phyloP scores from a whole-genome alignment of 192 early-diverging fungal genomes.

The Geosiphon pyriformis region DNA sequence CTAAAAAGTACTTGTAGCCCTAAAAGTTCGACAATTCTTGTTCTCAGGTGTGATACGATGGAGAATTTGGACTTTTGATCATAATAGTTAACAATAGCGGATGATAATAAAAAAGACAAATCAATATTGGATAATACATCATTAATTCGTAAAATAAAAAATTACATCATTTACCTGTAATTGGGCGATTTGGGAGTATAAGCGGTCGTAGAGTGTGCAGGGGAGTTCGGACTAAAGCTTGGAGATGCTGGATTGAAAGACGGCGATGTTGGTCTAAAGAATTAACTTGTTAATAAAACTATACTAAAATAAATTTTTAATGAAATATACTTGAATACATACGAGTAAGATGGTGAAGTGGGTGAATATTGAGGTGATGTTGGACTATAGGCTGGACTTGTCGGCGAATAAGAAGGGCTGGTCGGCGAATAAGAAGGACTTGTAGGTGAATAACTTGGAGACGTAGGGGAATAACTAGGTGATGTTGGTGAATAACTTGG shows the following conservation, averaged over 20 bases:
- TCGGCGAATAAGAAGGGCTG: slow-evolving; percentile 66
- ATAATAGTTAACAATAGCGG: too few relatives aligned
- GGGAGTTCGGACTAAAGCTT: too few relatives aligned
- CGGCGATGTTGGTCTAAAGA: background rate
- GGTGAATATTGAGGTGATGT: slow-evolving; percentile 69
- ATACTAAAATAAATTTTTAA: background rate
- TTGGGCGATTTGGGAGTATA: too few relatives aligned
- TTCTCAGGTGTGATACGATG: too few relatives aligned
- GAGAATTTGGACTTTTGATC: too few relatives aligned
- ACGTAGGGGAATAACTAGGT: slow-evolving; percentile 69
- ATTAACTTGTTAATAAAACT: background rate
- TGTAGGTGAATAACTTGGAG: slow-evolving; percentile 66
- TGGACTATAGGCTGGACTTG: slow-evolving; percentile 65
- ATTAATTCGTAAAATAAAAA: too few relatives aligned
- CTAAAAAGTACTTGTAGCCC: too few relatives aligned
- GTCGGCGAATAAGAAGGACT: slow-evolving; percentile 71
- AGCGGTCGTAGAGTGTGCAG: too few relatives aligned
- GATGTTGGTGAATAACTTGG: slow-evolving; percentile 70
- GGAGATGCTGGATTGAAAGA: slow-evolving; percentile 19
- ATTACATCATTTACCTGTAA: too few relatives aligned
- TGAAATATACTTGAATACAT: background rate
- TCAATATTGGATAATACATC: too few relatives aligned
- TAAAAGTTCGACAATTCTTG: too few relatives aligned
- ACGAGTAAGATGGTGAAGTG: slow-evolving; percentile 40
- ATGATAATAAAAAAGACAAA: too few relatives aligned